These are phyloP conservation scores for Puya raimondii DNA, from an alignment of 176 grass and related monocot species.

Conservation along the genomic window DNA sequence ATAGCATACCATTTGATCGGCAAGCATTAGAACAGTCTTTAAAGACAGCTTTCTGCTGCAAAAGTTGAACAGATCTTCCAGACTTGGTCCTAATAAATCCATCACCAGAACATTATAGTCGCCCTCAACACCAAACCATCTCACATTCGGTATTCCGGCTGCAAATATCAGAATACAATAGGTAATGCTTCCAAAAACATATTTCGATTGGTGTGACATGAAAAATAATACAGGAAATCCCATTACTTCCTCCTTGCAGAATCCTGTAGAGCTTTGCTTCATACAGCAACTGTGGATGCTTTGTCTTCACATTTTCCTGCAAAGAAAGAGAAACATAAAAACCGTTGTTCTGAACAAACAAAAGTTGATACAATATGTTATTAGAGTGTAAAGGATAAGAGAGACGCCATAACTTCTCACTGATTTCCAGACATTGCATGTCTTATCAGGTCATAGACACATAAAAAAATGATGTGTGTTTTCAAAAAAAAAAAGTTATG, in stretches of 20 bases:
- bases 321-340: slow-evolving; percentile 21
- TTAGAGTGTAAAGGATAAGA: slow-evolving; percentile 16
- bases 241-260: slow-evolving; percentile 93
- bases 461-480: neutral
- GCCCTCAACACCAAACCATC: slow-evolving; percentile 88
- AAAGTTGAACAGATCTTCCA: slow-evolving; percentile 86
- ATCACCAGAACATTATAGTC: slow-evolving; percentile 94
- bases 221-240: slow-evolving; percentile 8
- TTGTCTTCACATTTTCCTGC: slow-evolving; percentile 86
- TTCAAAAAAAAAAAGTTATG: neutral
- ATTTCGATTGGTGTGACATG: neutral
- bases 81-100: slow-evolving; percentile 73
- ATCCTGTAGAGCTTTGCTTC: slow-evolving; percentile 87
- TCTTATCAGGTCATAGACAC: neutral
- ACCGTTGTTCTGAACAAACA: slow-evolving; percentile 2
- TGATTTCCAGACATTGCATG: neutral
- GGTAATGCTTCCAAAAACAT: neutral
- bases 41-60: slow-evolving; percentile 75
- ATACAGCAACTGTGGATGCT: slow-evolving; percentile 88
- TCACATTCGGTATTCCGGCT: slow-evolving; percentile 81
- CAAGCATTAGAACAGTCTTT: slow-evolving; percentile 94
- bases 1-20: slow-evolving; percentile 73
- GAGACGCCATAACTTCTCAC: neutral
- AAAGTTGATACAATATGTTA: slow-evolving; percentile 12
- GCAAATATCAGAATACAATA: slow-evolving; percentile 19